Evolutionary conservation across 2,329 filamentous ascomycete genomes (phyloP).

Genomic region (Penicillium sp.): DNA sequence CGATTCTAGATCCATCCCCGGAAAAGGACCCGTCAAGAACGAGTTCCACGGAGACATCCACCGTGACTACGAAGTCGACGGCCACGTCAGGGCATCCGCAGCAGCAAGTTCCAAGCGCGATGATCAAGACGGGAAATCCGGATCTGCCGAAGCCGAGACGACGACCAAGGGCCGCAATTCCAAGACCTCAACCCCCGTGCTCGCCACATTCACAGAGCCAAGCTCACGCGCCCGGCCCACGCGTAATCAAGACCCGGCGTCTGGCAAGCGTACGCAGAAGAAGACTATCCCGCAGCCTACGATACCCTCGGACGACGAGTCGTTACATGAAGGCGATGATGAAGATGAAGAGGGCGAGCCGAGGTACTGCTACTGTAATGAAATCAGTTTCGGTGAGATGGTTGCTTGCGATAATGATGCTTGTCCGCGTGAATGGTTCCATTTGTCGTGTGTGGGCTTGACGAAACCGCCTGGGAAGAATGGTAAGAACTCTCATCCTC

Average conservation of each 20-base stretch:
- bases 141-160: slow-evolving; percentile 35
- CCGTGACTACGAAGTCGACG: slow-evolving; percentile 31
- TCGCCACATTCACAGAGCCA: slow-evolving; percentile 37
- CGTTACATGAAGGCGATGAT: slow-evolving; percentile 51
- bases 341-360: slow-evolving; percentile 67
- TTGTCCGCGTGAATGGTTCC: slow-evolving; percentile 77
- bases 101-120: slow-evolving; percentile 34
- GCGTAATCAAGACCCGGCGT: slow-evolving; percentile 32
- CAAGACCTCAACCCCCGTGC: slow-evolving; percentile 42
- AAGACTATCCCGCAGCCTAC: slow-evolving; percentile 26
- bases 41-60: slow-evolving; percentile 39
- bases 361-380: slow-evolving; percentile 74
- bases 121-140: slow-evolving; percentile 33
- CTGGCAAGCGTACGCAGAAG: slow-evolving; percentile 40
- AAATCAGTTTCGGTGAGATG: slow-evolving; percentile 79
- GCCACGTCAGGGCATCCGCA: slow-evolving; percentile 12
- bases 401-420: slow-evolving; percentile 72
- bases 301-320: slow-evolving; percentile 42
- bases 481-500: slow-evolving; percentile 53
- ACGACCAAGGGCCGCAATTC: slow-evolving; percentile 37
- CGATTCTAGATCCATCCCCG: slow-evolving; percentile 55
- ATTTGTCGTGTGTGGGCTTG: slow-evolving; percentile 74
- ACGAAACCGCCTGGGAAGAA: slow-evolving; percentile 73
- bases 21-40: slow-evolving; percentile 40
- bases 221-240: slow-evolving; percentile 34